These are phyloP conservation scores for Pseudogymnoascus sp. DNA, from an alignment of 2,329 filamentous ascomycete genomes.

Conservation along the genomic window DNA sequence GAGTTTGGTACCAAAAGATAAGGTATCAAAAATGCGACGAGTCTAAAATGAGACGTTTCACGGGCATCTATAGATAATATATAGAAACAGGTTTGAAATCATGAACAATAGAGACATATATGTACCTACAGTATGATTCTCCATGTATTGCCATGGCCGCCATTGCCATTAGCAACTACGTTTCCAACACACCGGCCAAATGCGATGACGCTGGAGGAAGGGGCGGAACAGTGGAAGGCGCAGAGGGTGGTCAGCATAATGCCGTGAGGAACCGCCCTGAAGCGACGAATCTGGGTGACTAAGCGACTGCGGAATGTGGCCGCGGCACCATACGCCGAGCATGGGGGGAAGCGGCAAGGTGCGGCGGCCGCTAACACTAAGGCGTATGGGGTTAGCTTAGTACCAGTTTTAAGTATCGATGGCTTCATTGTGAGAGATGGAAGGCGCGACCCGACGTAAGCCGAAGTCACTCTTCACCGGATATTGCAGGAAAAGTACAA, in stretches of 20 bases:
- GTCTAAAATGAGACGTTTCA: neutral
- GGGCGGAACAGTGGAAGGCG: neutral
- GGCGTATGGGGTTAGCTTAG: neutral
- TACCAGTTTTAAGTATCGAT: neutral
- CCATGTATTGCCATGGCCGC: conserved; percentile 27
- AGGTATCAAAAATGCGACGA: neutral
- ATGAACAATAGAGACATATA: neutral
- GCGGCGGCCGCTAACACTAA: neutral
- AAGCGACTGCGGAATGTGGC: neutral
- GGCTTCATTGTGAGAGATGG: neutral
- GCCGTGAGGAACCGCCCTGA: neutral
- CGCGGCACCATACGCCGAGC: neutral
- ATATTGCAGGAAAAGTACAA: neutral
- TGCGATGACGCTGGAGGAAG: conserved; percentile 12
- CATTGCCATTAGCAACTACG: conserved; percentile 20
- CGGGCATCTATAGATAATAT: neutral
- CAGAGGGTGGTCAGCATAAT: neutral
- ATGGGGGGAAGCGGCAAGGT: neutral
- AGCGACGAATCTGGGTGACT: neutral
- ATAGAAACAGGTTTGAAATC: neutral
- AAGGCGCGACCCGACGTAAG: neutral
- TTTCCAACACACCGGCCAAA: conserved; percentile 19
- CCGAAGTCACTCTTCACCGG: neutral
- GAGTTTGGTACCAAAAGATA: neutral
- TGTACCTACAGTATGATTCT: neutral